Evolutionary conservation across 1,139 yeast species (phyloP), one percentile per base, ranked within the genome.

Genomic region (Candida neerlandica): DNA sequence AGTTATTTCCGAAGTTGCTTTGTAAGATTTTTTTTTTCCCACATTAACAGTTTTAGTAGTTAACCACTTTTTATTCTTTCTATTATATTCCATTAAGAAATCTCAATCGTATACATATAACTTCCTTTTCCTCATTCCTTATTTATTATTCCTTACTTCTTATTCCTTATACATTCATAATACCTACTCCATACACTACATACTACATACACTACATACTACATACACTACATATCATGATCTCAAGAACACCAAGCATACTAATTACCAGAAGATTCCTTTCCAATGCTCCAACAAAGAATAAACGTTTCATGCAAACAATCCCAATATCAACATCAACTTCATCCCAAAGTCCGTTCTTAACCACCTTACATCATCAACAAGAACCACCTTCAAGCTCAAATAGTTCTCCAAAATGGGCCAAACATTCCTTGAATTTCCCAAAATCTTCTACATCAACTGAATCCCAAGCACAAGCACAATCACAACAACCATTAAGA

Each of bases 241-340:
- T 51, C 34, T 23, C 51, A 16, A 48, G 50, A 46, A 51, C 49
- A 41, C 44, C 26, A 33, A 38, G 47, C 18, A 41, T 42, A 26
- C 49, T 44, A 34, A 35, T 46, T 6, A 42, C 51, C 5, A 48
- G 41, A 45, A 43, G 54, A 33, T 51, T 40, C 27, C 47, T 51
- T 35, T 51, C 54, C 10, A 46, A 46, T 12, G 49, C 44, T 15
- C 27, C 49, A n/a, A 51, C 43, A 43, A 64, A 61, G 46, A 67
- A 63, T n/a, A 74, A 66, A 56, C 58, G 80, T 48, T 75, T 68
- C 56, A 70, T 76, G 65, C 78, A 75, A 56, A 75, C 80, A 4
- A 69, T 73, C 21, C 77, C 77, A 9, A 55, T 60, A 9, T 50
- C 69, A 7, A 55, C 60, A 23, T 23, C 27, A 26, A 55, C 58